These are phyloP conservation scores for Sanghuangporus sanghuang DNA, from an alignment of 1,284 basidiomycete genomes.

Conservation along the genomic window DNA sequence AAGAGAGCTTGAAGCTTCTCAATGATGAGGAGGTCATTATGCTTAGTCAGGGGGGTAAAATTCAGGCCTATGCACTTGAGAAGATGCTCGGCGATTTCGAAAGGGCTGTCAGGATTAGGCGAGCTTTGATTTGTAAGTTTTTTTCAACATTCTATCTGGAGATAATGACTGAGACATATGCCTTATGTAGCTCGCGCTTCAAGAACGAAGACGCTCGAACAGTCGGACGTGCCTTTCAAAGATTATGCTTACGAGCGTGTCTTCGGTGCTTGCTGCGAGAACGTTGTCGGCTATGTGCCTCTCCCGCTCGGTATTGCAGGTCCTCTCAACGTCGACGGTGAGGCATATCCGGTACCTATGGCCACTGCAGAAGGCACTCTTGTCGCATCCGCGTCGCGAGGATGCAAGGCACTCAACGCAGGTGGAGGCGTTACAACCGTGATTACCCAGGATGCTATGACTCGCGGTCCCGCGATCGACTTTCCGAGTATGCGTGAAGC, in stretches of 20 bases:
- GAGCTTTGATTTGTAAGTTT: conserved; percentile 84
- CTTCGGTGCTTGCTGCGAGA: conserved; percentile 98
- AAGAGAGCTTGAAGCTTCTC: conserved; percentile 52
- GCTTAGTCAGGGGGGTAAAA: conserved; percentile 88
- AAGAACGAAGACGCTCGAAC: conserved; percentile 80
- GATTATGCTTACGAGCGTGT: conserved; percentile 94
- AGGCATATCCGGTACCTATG: conserved; percentile 91
- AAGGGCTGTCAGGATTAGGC: conserved; percentile 82
- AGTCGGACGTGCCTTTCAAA: conserved; percentile 77
- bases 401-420: conserved; percentile 96
- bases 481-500: conserved; percentile 83
- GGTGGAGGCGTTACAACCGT: conserved; percentile 95
- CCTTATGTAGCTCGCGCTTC: conserved; percentile 74
- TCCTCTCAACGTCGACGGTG: conserved; percentile 89
- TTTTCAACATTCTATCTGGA: not conserved
- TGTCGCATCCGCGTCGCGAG: conserved; percentile 95
- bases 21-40: conserved; percentile 93
- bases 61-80: conserved; percentile 91
- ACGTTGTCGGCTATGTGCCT: conserved; percentile 97
- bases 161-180: conserved; percentile 12
- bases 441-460: conserved; percentile 94
- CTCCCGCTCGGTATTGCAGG: conserved; percentile 96
- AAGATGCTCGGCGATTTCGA: conserved; percentile 87
- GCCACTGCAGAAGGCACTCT: conserved; percentile 98
- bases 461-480: conserved; percentile 95